Evolutionary conservation across 2,329 filamentous ascomycete species (phyloP), one percentile per base, ranked within the genome.

Genomic region (Dendrostoma leiphaemia): DNA sequence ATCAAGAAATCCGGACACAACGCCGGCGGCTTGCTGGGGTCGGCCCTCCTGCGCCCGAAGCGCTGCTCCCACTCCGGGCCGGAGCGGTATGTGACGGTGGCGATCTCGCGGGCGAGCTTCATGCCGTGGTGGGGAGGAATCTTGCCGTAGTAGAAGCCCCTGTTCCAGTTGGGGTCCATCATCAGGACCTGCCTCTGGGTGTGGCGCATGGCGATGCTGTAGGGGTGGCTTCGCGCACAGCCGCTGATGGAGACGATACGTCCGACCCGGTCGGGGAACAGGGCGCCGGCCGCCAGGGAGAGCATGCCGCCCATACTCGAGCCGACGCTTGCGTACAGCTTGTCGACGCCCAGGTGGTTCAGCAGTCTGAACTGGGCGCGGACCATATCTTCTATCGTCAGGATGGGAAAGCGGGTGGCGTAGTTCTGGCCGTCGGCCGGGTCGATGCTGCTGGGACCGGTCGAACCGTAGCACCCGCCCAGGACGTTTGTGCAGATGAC

Each of bases 221-320:
- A 99, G 0, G 94, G 94, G 69, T 99, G 94, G 63, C 89, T 95
- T 60, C 94, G 81, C 1, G 93, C 94, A 70, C 94, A 99, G 12
- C 93, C 94, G 65, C 89, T 95, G 66, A 97, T 94, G 64, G 86
- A 93, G 34, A 91, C 90, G 59, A 99, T 83, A 61, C 88, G 86
- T 35, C 85, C 85, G 3, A 99, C 88, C 31, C 93, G 82, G 35
- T 89, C 83, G 0, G 91, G 89, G 68, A 93, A 96, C 28, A 96
- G 74, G 1, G 89, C 84, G 3, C 90, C 94, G 0, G 91, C 89
- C 7, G 92, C 92, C 5, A 99, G 80, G 62, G 90, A 94, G 69
- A 96, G 93, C 94, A 99, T 99, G 51, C 94, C 94, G 50, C 94
- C 94, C 94, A 99, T 99, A 70, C 91, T 96, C 6, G 90, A 91